phyloP scores from a whole-genome alignment of 2,329 filamentous ascomycete species.

The Aspergillus caelatus region DNA sequence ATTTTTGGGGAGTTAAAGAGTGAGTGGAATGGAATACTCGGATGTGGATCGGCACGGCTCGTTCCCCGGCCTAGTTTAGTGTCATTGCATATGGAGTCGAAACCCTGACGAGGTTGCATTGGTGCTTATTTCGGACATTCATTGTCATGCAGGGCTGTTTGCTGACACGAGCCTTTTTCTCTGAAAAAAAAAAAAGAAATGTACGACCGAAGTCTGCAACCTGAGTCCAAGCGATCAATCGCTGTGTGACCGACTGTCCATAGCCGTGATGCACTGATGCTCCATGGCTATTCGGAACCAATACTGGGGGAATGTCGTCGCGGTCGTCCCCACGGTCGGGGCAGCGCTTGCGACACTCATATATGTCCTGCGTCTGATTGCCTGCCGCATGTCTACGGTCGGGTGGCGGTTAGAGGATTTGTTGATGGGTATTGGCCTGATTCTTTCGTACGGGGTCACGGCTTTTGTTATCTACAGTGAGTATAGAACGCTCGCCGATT shows the following conservation, averaged over 20 bases:
- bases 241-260: neutral
- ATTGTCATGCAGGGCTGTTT: neutral
- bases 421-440: conserved; percentile 14
- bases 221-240: neutral
- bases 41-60: neutral
- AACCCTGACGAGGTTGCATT: neutral
- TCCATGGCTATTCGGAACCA: conserved; percentile 7
- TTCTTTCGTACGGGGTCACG: conserved; percentile 14
- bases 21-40: neutral
- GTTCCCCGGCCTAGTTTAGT: neutral
- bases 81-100: neutral
- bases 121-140: neutral
- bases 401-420: conserved; percentile 11
- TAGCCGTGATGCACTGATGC: conserved; percentile 2
- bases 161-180: neutral
- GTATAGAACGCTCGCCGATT: neutral
- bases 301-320: conserved; percentile 17
- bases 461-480: conserved; percentile 15
- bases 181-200: neutral
- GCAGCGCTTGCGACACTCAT: conserved; percentile 9
- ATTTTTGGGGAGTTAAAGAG: neutral
- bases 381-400: conserved; percentile 2
- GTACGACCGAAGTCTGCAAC: neutral
- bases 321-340: conserved; percentile 10
- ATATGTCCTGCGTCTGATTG: conserved; percentile 13